phyloP scores from a whole-genome alignment of 805 yeast species.

The Candida peoriensis region DNA sequence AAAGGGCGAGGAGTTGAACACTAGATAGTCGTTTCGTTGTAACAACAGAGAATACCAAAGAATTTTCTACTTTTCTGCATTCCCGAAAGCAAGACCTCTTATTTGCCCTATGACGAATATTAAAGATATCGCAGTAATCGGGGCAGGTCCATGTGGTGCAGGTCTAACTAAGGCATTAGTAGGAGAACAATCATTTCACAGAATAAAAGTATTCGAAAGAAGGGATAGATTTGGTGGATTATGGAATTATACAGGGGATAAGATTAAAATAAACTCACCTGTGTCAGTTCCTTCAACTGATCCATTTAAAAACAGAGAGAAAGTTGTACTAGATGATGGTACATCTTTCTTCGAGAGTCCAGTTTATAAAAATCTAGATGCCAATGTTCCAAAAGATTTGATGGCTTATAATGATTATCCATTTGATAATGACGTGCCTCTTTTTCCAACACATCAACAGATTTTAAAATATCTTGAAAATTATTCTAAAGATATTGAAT shows the following conservation, averaged over 20 bases:
- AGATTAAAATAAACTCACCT: conserved; percentile 6
- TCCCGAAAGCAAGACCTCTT: too few species aligned
- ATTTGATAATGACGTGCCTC: conserved; percentile 40
- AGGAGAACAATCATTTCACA: conserved; percentile 41
- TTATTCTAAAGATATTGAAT: conserved; percentile 44
- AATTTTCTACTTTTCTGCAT: too few species aligned
- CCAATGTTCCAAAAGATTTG: conserved; percentile 58
- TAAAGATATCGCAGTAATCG: conserved; percentile 54
- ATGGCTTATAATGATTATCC: conserved; percentile 62
- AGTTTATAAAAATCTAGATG: conserved; percentile 61
- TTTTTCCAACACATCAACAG: conserved; percentile 56
- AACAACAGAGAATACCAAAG: too few species aligned
- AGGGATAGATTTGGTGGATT: conserved; percentile 67
- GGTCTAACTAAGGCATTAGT: conserved; percentile 60
- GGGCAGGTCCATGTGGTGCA: conserved; percentile 75
- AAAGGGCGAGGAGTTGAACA: too few species aligned
- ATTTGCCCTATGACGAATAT: too few species aligned
- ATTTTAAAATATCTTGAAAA: conserved; percentile 55
- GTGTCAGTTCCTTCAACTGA: conserved; percentile 26
- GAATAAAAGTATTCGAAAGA: conserved; percentile 55
- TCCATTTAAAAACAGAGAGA: conserved; percentile 20
- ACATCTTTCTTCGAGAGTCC: conserved; percentile 44
- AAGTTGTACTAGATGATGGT: conserved; percentile 13
- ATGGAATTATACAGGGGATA: conserved; percentile 50
- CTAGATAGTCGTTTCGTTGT: too few species aligned